Conservation (phyloP, 2,329 filamentous ascomycete species). For the Coleophoma eucalyptorum region DNA sequence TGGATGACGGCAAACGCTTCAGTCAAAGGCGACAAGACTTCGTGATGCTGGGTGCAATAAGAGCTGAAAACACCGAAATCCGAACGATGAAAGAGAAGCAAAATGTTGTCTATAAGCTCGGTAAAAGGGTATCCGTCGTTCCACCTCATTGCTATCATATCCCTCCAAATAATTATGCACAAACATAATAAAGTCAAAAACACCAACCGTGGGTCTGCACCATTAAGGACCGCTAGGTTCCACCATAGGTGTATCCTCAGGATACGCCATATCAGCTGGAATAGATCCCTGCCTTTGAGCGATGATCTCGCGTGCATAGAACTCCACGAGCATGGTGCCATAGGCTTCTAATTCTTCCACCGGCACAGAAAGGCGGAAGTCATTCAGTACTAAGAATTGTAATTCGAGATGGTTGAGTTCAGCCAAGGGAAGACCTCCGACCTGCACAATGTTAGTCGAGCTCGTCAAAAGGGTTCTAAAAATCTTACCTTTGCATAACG, state of each 20-base stretch:
- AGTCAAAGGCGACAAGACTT: no score
- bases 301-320: conserved; percentile 89
- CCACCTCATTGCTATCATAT: no score
- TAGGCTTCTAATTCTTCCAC: conserved; percentile 97
- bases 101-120: no score
- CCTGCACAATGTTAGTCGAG: conserved; percentile 47
- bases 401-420: conserved; percentile 96
- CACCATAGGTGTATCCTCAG: conserved; percentile 8
- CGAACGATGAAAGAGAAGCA: no score
- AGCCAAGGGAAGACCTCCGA: conserved; percentile 85
- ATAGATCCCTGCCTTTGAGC: conserved; percentile 40
- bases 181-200: background rate
- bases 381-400: conserved; percentile 92
- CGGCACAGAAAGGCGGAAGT: conserved; percentile 88
- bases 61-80: no score
- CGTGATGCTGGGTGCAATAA: no score
- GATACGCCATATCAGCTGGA: conserved; percentile 19
- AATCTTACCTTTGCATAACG: conserved; percentile 88
- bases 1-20: no score
- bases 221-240: background rate
- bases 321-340: conserved; percentile 97
- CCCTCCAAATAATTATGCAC: background rate
- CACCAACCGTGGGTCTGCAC: background rate
- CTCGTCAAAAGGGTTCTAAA: no score
- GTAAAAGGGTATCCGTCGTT: no score